A percentile compares a stretch with the other conserved stretches of the same genome.
Evolutionary conservation across 2,329 filamentous ascomycete genomes (phyloP).

Genomic region (Hymenoscyphus repandus): DNA sequence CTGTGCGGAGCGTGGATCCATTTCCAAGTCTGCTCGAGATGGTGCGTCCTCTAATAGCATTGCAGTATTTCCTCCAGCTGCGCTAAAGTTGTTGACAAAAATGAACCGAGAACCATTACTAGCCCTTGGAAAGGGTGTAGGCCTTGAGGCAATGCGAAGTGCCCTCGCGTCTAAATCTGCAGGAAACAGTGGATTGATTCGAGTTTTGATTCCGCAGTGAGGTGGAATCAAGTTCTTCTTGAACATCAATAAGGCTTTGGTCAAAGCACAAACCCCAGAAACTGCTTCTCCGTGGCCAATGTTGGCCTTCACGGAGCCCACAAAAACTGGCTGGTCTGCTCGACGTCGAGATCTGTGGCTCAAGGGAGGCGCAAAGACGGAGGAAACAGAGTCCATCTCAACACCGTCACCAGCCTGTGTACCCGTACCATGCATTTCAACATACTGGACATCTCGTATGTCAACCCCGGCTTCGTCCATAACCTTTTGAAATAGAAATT

Average conservation of each 20-base stretch:
- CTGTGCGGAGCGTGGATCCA: constrained; percentile 37
- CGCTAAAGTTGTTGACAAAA: constrained; percentile 44
- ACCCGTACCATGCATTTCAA: constrained; percentile 84
- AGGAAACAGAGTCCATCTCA: neutral
- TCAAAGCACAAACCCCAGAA: constrained; percentile 23
- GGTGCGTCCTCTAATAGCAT: constrained; percentile 21
- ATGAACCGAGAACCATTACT: constrained; percentile 38
- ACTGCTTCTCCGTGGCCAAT: constrained; percentile 29
- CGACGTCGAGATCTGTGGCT: constrained; percentile 18
- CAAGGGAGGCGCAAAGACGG: constrained; percentile 36
- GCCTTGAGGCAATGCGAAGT: constrained; percentile 40
- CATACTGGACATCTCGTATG: constrained; percentile 69
- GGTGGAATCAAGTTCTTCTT: constrained; percentile 20
- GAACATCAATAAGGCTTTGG: constrained; percentile 26
- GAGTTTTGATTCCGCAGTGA: constrained; percentile 22
- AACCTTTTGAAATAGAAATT: constrained; percentile 55
- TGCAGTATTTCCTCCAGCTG: constrained; percentile 20
- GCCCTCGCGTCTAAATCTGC: constrained; percentile 30
- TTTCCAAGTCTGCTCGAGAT: constrained; percentile 34
- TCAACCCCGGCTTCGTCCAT: constrained; percentile 65
- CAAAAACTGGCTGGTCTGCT: neutral
- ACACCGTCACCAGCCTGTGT: constrained; percentile 73
- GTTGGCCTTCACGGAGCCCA: constrained; percentile 37
- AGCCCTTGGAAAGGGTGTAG: constrained; percentile 29
- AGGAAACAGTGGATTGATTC: constrained; percentile 24